Base-by-base conservation (phyloP, 108 stramenopile genomes). In the Pseudonitzschia delicatissima region DNA sequence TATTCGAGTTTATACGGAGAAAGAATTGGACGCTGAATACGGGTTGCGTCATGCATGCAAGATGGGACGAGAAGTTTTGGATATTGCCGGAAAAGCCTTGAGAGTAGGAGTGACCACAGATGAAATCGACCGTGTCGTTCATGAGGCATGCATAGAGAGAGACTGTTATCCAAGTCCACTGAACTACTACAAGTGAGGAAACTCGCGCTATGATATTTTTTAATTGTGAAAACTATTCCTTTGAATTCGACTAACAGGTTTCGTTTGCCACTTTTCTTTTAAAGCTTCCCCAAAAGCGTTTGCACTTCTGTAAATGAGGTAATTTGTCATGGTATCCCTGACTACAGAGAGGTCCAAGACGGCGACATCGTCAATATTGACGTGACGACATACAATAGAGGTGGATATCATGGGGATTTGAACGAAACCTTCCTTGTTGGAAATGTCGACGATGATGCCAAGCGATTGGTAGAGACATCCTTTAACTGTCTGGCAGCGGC, bases 311-410 rank as follows among this genome's bases (percentile, higher is more conserved):
- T 99, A 62, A 99, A 99, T 70, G 98, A 99, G 83, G 90, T 96
- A 11, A 93, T 96, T 82, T 96, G 95, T 79, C 95, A 96, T 44
- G 95, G 95, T 3, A 96, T 96, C 59, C 95, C 95, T 9, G 95
- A 96, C 61, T 87, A 85, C 68, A 59, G 92, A 21, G 87, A 94
- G 69, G 66, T 99, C 17, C 74, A 92, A 64, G 96, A 98, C 67
- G 99, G 99, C 11, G 78, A 99, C 70, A 96, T 99, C 68, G 90
- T 99, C 57, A 98, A 98, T 78, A 80, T 99, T 59, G 99, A 99
- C 82, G 89, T 99, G 18, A 95, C 97, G 5, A 84, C 87, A 0
- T 99, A 94, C 82, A 80, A 81, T 45, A 25, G 71, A 34, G 88
- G 92, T 55, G 99, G 98, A 28, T 96, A 87, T 69, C 98, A 99